These are phyloP conservation scores for Zea luxurians DNA, from an alignment of 176 grass and related monocot species.

Conservation along the genomic window DNA sequence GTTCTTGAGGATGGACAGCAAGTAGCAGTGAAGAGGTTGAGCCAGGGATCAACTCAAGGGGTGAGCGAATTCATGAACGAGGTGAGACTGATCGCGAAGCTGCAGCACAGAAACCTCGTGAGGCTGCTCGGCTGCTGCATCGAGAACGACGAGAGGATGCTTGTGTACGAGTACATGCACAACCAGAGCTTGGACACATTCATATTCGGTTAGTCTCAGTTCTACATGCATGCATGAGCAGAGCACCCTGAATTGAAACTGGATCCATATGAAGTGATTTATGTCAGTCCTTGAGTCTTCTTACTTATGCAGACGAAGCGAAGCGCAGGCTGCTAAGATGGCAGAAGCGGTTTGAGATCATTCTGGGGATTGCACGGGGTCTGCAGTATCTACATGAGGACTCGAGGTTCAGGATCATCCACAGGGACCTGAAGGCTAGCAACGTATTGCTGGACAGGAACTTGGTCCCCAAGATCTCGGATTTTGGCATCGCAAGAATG, in stretches of 20 bases:
- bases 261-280: not conserved
- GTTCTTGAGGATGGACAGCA: conserved; percentile 48
- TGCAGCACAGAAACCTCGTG: conserved; percentile 54
- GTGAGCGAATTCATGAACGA: conserved; percentile 57
- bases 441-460: conserved; percentile 46
- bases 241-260: not conserved
- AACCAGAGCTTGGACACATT: conserved; percentile 57
- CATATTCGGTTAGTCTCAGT: conserved; percentile 49
- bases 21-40: conserved; percentile 56
- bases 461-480: conserved; percentile 47
- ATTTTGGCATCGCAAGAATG: conserved; percentile 49
- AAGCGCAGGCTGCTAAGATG: conserved; percentile 42
- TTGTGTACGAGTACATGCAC: conserved; percentile 63
- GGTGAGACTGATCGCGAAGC: conserved; percentile 44
- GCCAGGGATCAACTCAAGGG: conserved; percentile 39
- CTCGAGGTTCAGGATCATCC: conserved; percentile 58
- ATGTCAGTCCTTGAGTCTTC: not conserved
- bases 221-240: not conserved
- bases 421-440: conserved; percentile 47
- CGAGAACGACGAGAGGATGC: conserved; percentile 48
- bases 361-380: conserved; percentile 48
- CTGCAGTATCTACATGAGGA: conserved; percentile 55
- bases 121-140: conserved; percentile 45
- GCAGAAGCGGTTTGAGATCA: conserved; percentile 49
- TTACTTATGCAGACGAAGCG: conserved; percentile 35